Evolutionary conservation across 2,329 filamentous ascomycete species (phyloP).

Genomic region (Phaeophleospora eucalypticola): DNA sequence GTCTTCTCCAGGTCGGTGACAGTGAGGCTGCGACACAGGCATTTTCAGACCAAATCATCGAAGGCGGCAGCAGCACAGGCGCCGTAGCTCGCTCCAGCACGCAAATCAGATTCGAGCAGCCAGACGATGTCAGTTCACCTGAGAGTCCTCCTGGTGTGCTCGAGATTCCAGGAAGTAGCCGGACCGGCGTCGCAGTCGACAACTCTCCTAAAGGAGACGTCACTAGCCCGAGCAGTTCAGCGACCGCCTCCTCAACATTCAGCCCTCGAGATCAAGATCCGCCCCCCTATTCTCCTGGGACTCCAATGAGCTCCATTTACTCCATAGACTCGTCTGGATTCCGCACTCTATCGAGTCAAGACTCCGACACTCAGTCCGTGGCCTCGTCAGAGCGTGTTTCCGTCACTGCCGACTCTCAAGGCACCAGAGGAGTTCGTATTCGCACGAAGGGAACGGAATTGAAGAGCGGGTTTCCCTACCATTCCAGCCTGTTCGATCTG

Average conservation of each 20-base stretch:
- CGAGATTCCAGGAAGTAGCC: no score
- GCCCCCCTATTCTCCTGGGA: background rate
- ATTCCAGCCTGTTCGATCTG: conserved; percentile 11
- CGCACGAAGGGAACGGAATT: conserved; percentile 10
- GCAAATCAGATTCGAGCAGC: conserved; percentile 4
- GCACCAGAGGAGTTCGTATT: conserved; percentile 4
- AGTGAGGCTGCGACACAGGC: conserved; percentile 3
- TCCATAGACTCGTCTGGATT: background rate
- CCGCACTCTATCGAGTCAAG: background rate
- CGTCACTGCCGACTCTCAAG: background rate
- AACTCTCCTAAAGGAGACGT: background rate
- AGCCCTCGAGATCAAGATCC: background rate
- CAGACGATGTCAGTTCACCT: background rate
- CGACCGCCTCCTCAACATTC: background rate
- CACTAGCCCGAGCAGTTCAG: background rate
- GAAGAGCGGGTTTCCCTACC: conserved; percentile 14
- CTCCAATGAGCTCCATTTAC: no score
- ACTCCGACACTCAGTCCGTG: background rate
- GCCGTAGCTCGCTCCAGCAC: background rate
- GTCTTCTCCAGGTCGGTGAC: background rate
- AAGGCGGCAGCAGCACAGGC: background rate
- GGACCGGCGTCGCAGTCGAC: no score
- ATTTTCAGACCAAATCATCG: background rate
- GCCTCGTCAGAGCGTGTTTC: background rate
- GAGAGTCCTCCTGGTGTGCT: no score